phyloP scores from a whole-genome alignment of 345 rosid genomes.

The Citrus medica region DNA sequence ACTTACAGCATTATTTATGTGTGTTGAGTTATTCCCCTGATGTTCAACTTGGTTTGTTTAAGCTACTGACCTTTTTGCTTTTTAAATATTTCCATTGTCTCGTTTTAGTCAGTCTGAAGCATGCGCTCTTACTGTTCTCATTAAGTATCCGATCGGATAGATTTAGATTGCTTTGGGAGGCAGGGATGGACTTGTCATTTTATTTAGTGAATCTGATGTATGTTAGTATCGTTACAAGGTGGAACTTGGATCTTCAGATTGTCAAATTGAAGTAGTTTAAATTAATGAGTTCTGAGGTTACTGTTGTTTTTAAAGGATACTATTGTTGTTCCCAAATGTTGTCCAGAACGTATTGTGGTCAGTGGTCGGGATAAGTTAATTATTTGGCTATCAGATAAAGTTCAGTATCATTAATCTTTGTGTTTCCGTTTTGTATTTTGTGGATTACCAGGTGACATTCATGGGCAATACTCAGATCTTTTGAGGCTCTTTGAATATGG shows the following conservation, averaged over 20 bases:
- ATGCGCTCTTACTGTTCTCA: background rate
- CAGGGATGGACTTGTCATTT: background rate
- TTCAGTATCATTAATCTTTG: background rate
- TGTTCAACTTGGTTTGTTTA: background rate
- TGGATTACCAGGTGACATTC: constrained; percentile 71
- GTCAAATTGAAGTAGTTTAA: background rate
- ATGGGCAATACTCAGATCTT: constrained; percentile 85
- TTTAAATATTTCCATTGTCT: background rate
- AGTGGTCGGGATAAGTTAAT: background rate
- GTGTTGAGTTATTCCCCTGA: background rate
- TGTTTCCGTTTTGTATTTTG: constrained; percentile 10
- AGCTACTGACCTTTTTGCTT: background rate
- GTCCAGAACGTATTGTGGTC: background rate
- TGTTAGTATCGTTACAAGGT: background rate
- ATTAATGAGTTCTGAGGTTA: background rate
- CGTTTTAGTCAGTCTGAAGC: background rate
- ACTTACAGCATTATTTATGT: background rate
- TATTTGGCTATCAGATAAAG: background rate
- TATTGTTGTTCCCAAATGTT: background rate
- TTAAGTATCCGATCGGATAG: background rate
- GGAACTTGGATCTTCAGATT: background rate
- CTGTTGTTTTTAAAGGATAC: background rate
- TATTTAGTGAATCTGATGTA: background rate
- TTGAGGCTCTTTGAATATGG: constrained; percentile 90
- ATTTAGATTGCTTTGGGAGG: background rate